Evolutionary conservation across 306 rosid species (phyloP).

Genomic region (Cotoneaster glaucophyllus): DNA sequence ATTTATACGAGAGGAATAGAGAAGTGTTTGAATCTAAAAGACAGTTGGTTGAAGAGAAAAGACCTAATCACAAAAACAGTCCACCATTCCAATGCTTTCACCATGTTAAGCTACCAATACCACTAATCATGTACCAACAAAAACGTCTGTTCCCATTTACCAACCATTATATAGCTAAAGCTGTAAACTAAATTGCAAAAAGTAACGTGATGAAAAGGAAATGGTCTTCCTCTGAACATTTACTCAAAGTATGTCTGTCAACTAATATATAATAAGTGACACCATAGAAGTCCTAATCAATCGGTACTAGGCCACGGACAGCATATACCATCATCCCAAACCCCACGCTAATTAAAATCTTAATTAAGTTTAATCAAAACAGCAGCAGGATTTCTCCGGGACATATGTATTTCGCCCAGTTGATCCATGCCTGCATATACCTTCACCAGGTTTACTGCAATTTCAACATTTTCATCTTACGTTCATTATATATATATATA

Average conservation of each 20-base stretch:
- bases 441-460: not conserved
- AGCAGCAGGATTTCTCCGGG: not conserved
- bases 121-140: no score
- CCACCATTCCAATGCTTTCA: no score
- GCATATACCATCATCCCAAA: not conserved
- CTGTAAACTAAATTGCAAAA: not conserved
- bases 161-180: not conserved
- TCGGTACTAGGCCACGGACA: not conserved
- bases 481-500: not conserved
- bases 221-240: not conserved
- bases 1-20: no score
- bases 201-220: not conserved
- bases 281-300: not conserved
- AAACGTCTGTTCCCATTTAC: not conserved
- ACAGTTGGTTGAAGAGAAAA: no score
- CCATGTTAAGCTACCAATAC: no score
- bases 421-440: not conserved
- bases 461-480: not conserved
- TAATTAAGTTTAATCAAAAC: not conserved
- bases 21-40: no score
- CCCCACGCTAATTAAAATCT: no score
- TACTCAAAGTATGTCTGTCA: not conserved
- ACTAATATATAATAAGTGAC: not conserved
- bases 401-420: not conserved
- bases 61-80: no score